phyloP scores from a whole-genome alignment of 139 green algal genomes.

The Tetraselmis striata region DNA sequence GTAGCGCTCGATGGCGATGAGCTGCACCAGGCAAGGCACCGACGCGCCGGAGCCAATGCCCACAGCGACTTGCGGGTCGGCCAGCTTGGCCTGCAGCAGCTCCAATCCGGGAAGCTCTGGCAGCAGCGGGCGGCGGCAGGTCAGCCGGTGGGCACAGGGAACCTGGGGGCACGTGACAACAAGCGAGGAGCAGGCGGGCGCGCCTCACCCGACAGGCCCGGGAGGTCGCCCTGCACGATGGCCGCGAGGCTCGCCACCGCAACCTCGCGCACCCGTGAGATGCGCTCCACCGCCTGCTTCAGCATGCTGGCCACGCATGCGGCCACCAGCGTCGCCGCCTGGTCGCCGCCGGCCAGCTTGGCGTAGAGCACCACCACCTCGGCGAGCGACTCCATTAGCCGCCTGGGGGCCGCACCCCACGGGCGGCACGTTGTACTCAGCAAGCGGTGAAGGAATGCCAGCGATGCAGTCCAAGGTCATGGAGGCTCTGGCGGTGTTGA shows the following conservation, averaged over 20 bases:
- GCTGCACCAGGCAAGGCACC: neutral
- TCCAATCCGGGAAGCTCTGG: constrained; percentile 1
- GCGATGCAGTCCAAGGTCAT: too few relatives aligned
- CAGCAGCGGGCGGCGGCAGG: constrained; percentile 4
- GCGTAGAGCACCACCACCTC: constrained; percentile 9
- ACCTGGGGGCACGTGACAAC: neutral
- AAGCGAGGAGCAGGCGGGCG: neutral
- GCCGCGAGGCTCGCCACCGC: constrained; percentile 7
- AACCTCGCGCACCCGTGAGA: constrained; percentile 59
- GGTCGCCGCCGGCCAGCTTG: neutral
- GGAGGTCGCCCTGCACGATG: constrained; percentile 9
- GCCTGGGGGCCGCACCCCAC: too few relatives aligned
- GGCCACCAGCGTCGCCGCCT: neutral
- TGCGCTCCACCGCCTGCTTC: constrained; percentile 78
- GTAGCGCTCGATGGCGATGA: neutral
- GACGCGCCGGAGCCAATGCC: neutral
- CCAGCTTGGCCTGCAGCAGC: constrained; percentile 3
- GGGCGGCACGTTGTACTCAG: too few relatives aligned
- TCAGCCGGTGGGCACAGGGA: neutral
- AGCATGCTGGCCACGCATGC: constrained; percentile 39
- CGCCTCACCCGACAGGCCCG: constrained; percentile 18
- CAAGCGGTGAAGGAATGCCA: too few relatives aligned
- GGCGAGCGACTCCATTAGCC: neutral
- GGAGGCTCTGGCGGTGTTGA: too few relatives aligned
- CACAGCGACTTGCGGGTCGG: neutral